These are phyloP conservation scores for Lanmaoa rubissima DNA, from an alignment of 768 basidiomycete genomes.

Conservation along the genomic window DNA sequence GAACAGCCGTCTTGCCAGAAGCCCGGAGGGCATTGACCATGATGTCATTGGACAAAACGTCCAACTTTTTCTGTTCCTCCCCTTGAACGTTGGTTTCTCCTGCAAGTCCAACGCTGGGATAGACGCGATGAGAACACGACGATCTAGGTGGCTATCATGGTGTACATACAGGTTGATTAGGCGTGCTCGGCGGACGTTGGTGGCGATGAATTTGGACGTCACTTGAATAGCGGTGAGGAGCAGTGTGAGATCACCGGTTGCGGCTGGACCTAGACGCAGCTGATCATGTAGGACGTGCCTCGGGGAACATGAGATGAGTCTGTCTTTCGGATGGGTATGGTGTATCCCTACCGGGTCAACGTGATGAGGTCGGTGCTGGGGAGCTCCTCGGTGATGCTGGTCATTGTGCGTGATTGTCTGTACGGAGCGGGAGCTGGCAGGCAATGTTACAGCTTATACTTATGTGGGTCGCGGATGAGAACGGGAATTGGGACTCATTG, in stretches of 20 bases:
- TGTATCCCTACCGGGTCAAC: constrained; percentile 69
- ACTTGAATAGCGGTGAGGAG: constrained; percentile 95
- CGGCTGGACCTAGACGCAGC: constrained; percentile 72
- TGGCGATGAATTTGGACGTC: constrained; percentile 96
- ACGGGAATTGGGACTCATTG: constrained; percentile 12
- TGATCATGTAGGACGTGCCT: constrained; percentile 91
- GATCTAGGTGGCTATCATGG: not conserved
- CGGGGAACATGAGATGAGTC: constrained; percentile 6
- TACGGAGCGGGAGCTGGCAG: not conserved
- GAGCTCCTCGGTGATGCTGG: constrained; percentile 49
- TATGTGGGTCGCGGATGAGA: constrained; percentile 16
- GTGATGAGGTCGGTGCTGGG: constrained; percentile 90
- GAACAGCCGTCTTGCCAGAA: constrained; percentile 94
- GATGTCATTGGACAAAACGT: constrained; percentile 97
- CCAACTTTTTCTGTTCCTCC: constrained; percentile 99
- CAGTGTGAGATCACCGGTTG: constrained; percentile 92
- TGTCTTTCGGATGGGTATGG: not conserved
- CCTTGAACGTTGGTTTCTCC: constrained; percentile 97
- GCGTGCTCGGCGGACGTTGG: constrained; percentile 94
- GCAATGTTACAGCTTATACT: constrained; percentile 5
- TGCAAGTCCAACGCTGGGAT: constrained; percentile 86
- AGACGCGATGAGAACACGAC: not conserved
- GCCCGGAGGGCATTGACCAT: constrained; percentile 97
- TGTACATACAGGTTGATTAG: constrained; percentile 89
- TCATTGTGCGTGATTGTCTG: constrained; percentile 14